Base-by-base conservation (phyloP, 148 eudicot species). In the Silene uniflora region DNA sequence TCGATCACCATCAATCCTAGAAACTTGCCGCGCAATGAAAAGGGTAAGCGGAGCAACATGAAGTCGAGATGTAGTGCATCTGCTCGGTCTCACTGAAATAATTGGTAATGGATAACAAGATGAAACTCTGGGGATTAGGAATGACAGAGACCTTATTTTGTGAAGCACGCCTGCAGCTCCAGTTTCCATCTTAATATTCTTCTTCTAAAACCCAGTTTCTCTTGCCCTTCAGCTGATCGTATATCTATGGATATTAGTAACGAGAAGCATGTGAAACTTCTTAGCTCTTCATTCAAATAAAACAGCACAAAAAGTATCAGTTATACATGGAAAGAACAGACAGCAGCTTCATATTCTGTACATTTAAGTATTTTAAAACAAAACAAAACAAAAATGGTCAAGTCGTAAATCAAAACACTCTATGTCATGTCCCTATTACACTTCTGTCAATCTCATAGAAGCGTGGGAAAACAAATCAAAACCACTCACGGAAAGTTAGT, bases 51-150 rank as follows among this genome's bases (percentile, higher is more conserved):
- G 25, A 68, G 72, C 27, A 42, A 44, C 18, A 44, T 7, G 17
- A 68, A 3, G 72, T 21, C 55, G 54, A 32, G 55, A 42, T 39
- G 72, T 1, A 10, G 11, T n/a, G 56, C 17, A 12, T 13, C 12
- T 12, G 16, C 52, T 23, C 0, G 35, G 35, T 35, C 59, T 22
- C 18, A 47, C 18, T 23, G 35, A 46, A 12, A 46, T 69, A n/a
- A 3, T 47, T 69, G 73, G 59, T 69, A 47, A 46, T 21, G 59
- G 59, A n/a, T 69, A 47, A 18, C 19, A 69, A 69, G 73, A 49
- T 23, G 73, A 69, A 69, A 69, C 59, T 69, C 32, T 22, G 3
- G 73, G 10, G n/a, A 47, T 29, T 46, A 46, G 10, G 19, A 47
- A 47, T 12, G 59, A 13, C 59, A 1, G 27, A 6, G 58, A 23